Base-by-base conservation (phyloP, 192 early-diverging fungal species). In the Coemansia umbellata region DNA sequence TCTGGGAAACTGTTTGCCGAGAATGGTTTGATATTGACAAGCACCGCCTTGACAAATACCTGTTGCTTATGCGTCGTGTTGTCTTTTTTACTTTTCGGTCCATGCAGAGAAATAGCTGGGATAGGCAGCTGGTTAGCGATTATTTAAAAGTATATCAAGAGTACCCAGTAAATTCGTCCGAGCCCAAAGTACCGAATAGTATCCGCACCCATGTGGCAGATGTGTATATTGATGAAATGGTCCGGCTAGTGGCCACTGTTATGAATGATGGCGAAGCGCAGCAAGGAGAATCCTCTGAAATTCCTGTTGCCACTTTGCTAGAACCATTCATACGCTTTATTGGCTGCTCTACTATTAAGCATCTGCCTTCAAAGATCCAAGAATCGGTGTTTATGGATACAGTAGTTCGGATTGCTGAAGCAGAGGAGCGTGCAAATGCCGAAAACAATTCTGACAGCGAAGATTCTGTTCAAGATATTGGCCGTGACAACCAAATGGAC, bases 1-100 rank as follows among this genome's bases (percentile, higher is more conserved):
- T 78, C 42, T 78, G 74, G 74, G 74, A 78, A 33, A 78, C 74
- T 19, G 37, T 78, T 31, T 60, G 53, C n/a, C 64, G 68, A 27
- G 74, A 78, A 30, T 78, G 74, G 74, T 67, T 67, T 24, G 69
- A 65, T 21, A 33, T 78, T 2, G 74, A 78, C 52, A 71, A 72
- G 54, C 69, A 72, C 52, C 58, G 74, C 18, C 23, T 78, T 3
- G 69, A 78, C 65, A 78, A 78, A 36, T 78, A 67, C 31, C 51
- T 72, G 18, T 37, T 78, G 63, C 60, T 78, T 22, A 51, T 58
- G 32, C 60, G 74, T 3, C 69, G 74, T 15, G 43, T 71, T 40
- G 63, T 78, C 26, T 78, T 59, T 32, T 69, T 67, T 19, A 47
- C 63, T 1, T 42, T 72, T 31, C 45, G 58, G 18, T 55, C 69